phyloP scores from a whole-genome alignment of 2,329 filamentous ascomycete species.

The Penicillium aurantiogriseum region DNA sequence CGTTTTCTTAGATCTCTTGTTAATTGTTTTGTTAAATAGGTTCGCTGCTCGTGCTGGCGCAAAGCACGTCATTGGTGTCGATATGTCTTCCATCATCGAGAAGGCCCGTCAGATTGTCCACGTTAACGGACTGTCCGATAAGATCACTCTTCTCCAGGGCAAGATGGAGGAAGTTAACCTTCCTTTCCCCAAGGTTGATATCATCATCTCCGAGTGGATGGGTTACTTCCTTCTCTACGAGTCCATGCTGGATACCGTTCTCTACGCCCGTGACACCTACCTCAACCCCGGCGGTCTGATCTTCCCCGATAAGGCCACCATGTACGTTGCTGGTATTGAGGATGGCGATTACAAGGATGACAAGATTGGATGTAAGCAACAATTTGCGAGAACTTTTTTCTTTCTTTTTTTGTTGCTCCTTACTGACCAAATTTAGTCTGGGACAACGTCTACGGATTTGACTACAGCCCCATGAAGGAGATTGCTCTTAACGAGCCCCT shows the following conservation, averaged over 20 bases:
- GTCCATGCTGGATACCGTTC: slow-evolving; percentile 96
- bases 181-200: slow-evolving; percentile 93
- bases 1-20: slow-evolving; percentile 16
- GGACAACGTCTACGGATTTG: slow-evolving; percentile 98
- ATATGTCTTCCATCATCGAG: slow-evolving; percentile 99
- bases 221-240: slow-evolving; percentile 99
- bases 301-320: slow-evolving; percentile 98
- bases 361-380: slow-evolving; percentile 90
- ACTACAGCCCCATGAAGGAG: slow-evolving; percentile 90
- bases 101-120: slow-evolving; percentile 95
- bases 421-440: slow-evolving; percentile 66
- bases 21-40: slow-evolving; percentile 53
- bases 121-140: slow-evolving; percentile 85
- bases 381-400: background rate
- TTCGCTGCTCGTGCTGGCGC: slow-evolving; percentile 95
- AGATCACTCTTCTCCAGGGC: slow-evolving; percentile 96
- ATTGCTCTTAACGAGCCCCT: slow-evolving; percentile 93
- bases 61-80: slow-evolving; percentile 97
- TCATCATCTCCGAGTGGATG: slow-evolving; percentile 99
- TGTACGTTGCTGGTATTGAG: slow-evolving; percentile 95
- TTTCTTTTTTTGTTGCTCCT: background rate
- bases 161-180: slow-evolving; percentile 99
- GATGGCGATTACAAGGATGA: slow-evolving; percentile 99
- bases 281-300: slow-evolving; percentile 83
- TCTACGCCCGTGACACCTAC: slow-evolving; percentile 93